Conservation (phyloP, 2,329 filamentous ascomycete species). For the Aspergillus ochraceoroseus region DNA sequence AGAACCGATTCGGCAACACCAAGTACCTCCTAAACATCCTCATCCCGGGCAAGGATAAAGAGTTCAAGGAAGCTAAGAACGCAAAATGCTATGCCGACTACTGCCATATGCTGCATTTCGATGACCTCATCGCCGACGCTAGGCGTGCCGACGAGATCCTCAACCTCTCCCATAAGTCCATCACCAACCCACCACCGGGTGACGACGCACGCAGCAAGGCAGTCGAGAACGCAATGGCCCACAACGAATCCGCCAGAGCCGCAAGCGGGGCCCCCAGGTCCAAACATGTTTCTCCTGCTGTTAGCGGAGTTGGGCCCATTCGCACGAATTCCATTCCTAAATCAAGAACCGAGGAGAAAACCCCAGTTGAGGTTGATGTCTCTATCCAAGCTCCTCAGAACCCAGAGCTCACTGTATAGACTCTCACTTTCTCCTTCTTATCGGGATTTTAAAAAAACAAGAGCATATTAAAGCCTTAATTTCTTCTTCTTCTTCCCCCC, state of each 20-base stretch:
- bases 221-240: conserved; percentile 33
- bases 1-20: conserved; percentile 87
- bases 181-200: conserved; percentile 9
- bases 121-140: conserved; percentile 60
- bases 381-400: conserved; percentile 22
- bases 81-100: conserved; percentile 67
- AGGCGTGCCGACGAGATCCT: conserved; percentile 60
- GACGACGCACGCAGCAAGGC: conserved; percentile 24
- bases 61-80: conserved; percentile 57
- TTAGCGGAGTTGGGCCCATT: conserved; percentile 31
- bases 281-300: conserved; percentile 23
- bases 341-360: conserved; percentile 21
- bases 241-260: conserved; percentile 35
- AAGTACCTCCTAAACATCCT: conserved; percentile 85
- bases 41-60: conserved; percentile 70
- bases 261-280: conserved; percentile 28
- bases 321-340: conserved; percentile 32
- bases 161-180: conserved; percentile 28
- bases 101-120: conserved; percentile 61
- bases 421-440: not conserved
- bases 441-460: not conserved
- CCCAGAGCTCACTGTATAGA: conserved; percentile 23
- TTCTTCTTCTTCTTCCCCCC: conserved; percentile 13
- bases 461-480: conserved; percentile 5
- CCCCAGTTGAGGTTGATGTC: conserved; percentile 23